Evolutionary conservation across 148 eudicot species (phyloP), one percentile per base, ranked within the genome.

Genomic region (Camellia lanceoleosa): DNA sequence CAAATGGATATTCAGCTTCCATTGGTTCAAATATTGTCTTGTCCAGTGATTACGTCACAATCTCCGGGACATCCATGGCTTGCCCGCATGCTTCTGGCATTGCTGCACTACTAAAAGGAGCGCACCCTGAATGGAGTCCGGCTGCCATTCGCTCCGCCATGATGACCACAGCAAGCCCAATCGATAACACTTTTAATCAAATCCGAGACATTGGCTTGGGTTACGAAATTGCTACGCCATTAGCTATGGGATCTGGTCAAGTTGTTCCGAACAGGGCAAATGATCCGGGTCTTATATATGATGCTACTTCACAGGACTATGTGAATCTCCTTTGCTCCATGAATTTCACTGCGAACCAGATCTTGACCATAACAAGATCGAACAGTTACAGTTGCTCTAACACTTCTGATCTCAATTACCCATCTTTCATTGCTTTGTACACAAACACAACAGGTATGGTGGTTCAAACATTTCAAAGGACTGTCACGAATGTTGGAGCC

Each of bases 251-350:
- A 56, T 78, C 85, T 0, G 85, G 88, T 2, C 77, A 56, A 1
- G 83, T 86, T 7, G 79, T 83, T 68, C 85, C 88, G 1, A 86
- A 86, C 44, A 42, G 79, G 0, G 82, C 88, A 2, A 81, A 83
- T 12, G 73, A 86, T 65, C 88, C 88, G 30, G 88, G 88, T 7
- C 83, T 86, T 19, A 20, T 86, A 3, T 86, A 86, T 13, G 88
- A 86, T 62, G 81, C 78, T 3, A 68, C 85, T 0, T 13, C 73
- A 44, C 81, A 83, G 18, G 86, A 86, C 58, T 80, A 77, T 18
- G 66, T 83, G 14, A 78, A 86, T 42, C 78, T 83, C 49, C 73
- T 86, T 7, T 86, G 88, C 62, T 62, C 80, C 43, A 43, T 83
- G 73, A 76, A 81, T 12, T 75, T 73, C 81, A 86, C 82, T 3